Conservation (phyloP, 768 basidiomycete species). For the Kwoniella mangroviensis region DNA sequence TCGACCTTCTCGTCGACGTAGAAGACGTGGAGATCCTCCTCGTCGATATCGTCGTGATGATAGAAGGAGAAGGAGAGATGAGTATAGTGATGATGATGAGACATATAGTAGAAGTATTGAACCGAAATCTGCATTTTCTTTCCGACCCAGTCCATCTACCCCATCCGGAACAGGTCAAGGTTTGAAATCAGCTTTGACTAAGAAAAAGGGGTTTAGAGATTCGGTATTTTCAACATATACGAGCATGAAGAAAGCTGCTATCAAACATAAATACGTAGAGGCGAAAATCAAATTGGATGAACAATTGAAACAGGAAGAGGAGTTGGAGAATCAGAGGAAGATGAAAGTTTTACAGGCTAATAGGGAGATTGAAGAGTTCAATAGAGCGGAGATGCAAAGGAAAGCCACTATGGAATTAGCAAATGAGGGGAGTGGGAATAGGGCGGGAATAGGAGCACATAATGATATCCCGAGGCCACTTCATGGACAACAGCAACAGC, state of each 20-base stretch:
- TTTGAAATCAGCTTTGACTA: conserved; percentile 1
- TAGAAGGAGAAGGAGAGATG: conserved; percentile 14
- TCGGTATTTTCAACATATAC: conserved; percentile 45
- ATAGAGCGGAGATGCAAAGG: conserved; percentile 13
- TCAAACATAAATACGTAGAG: conserved; percentile 43
- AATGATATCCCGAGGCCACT: not conserved
- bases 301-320: conserved; percentile 26
- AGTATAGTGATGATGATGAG: conserved; percentile 9
- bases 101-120: conserved; percentile 8
- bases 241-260: conserved; percentile 50
- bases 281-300: conserved; percentile 39
- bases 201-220: conserved; percentile 36
- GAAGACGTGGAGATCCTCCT: conserved; percentile 5
- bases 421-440: not conserved
- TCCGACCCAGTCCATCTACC: not conserved
- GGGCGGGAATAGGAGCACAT: conserved; percentile 17
- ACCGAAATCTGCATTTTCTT: conserved; percentile 9
- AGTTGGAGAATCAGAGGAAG: conserved; percentile 16
- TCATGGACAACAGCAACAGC: not conserved
- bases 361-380: conserved; percentile 30
- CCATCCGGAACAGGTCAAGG: not conserved
- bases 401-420: not conserved
- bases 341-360: conserved; percentile 42
- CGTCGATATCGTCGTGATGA: not conserved
- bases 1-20: conserved; percentile 24